Percentiles rank a stretch among this genome's conserved stretches.
phyloP scores from a whole-genome alignment of 83 land plant species.

The Picea abies region DNA sequence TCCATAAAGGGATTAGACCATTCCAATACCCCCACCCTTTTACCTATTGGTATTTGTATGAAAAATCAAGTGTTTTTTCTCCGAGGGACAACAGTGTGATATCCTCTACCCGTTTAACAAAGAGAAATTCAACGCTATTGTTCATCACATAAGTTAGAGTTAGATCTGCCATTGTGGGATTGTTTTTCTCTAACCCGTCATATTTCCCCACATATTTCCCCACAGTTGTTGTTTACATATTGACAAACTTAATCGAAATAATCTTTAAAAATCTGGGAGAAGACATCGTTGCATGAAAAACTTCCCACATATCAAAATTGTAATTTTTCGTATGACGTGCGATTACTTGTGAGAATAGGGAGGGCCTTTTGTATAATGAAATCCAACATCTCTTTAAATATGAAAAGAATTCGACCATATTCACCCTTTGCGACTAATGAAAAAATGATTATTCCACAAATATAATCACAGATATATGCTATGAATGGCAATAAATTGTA shows the following conservation, averaged over 20 bases:
- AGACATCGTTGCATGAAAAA: constrained; percentile 56
- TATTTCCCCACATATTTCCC: constrained; percentile 69
- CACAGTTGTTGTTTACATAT: constrained; percentile 45
- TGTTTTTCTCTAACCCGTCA: constrained; percentile 70
- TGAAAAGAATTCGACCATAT: background rate
- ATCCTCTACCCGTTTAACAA: constrained; percentile 52
- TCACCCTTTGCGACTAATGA: constrained; percentile 17
- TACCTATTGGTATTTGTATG: background rate
- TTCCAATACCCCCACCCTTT: background rate
- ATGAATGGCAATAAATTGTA: too few relatives aligned
- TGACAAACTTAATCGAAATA: constrained; percentile 51
- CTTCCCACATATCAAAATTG: constrained; percentile 53
- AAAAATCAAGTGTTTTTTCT: constrained; percentile 29
- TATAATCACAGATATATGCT: too few relatives aligned
- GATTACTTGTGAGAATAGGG: constrained; percentile 48
- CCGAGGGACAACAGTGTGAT: constrained; percentile 69
- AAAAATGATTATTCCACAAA: too few relatives aligned
- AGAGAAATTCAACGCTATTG: constrained; percentile 55
- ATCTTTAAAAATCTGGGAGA: constrained; percentile 34
- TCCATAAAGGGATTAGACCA: background rate
- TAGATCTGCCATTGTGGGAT: constrained; percentile 64
- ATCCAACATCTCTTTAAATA: background rate
- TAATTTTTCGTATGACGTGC: constrained; percentile 45
- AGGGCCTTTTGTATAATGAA: constrained; percentile 18
- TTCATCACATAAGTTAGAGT: constrained; percentile 81